A percentile compares a stretch with the other conserved stretches of the same genome.
phyloP scores from a whole-genome alignment of 1,139 yeast species.

The Sugiyamaella sp. region DNA sequence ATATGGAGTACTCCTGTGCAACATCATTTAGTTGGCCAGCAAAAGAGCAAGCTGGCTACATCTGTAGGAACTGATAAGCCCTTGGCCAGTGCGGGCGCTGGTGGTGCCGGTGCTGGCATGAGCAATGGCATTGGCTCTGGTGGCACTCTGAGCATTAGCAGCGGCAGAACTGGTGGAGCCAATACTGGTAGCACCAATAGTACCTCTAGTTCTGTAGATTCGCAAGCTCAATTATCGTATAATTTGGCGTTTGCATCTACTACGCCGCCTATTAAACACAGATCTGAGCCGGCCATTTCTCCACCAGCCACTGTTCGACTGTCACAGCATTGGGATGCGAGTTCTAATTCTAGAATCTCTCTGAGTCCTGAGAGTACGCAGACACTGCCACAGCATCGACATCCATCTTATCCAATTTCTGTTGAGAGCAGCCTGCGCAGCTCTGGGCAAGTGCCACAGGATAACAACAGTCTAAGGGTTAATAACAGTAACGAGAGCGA shows the following conservation, averaged over 20 bases:
- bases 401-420: too few relatives aligned
- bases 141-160: too few relatives aligned
- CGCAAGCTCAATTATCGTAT: neutral
- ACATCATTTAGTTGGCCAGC: constrained; percentile 8
- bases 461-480: too few relatives aligned
- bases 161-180: too few relatives aligned
- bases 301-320: neutral
- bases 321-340: neutral
- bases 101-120: too few relatives aligned
- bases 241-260: neutral
- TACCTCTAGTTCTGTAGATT: too few relatives aligned
- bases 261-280: neutral
- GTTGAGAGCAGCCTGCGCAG: too few relatives aligned
- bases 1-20: constrained; percentile 26
- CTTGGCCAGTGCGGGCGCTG: too few relatives aligned
- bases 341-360: neutral
- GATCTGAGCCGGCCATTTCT: constrained; percentile 9
- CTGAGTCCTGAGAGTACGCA: neutral
- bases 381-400: neutral
- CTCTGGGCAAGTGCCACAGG: too few relatives aligned
- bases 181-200: too few relatives aligned
- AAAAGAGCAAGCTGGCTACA: neutral
- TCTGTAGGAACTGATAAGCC: neutral
- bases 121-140: too few relatives aligned
- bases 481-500: neutral